Percentiles rank a stretch among this genome's conserved stretches.
Evolutionary conservation across 2,329 filamentous ascomycete species (phyloP).

Genomic region (Trichophyton benhamiae): DNA sequence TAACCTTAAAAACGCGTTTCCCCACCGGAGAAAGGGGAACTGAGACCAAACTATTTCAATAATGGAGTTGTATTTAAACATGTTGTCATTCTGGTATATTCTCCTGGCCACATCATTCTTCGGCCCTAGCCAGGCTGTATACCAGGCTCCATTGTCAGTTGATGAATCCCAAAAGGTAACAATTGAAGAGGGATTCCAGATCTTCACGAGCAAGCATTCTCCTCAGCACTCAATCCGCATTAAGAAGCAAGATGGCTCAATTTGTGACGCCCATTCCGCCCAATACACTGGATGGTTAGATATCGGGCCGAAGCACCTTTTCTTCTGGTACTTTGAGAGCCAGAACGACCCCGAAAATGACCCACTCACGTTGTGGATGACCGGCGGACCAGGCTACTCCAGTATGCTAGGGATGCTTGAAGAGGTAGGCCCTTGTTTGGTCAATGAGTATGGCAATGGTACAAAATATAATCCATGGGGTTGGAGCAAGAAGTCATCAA

Average conservation of each 20-base stretch:
- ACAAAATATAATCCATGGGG: conserved; percentile 22
- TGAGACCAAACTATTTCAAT: not conserved
- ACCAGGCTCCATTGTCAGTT: not conserved
- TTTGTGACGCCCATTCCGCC: conserved; percentile 13
- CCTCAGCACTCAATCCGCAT: conserved; percentile 13
- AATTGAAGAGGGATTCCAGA: not conserved
- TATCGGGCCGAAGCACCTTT: conserved; percentile 31
- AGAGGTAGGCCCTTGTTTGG: conserved; percentile 27
- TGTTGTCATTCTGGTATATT: not conserved
- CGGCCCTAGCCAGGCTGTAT: not conserved
- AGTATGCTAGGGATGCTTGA: conserved; percentile 27
- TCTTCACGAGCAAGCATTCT: conserved; percentile 8
- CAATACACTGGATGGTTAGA: conserved; percentile 15
- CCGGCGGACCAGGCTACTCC: conserved; percentile 28
- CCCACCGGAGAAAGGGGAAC: not conserved
- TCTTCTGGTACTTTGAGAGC: conserved; percentile 37
- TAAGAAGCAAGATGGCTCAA: conserved; percentile 12
- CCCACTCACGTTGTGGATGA: conserved; percentile 32
- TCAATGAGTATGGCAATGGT: not conserved
- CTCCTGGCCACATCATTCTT: not conserved
- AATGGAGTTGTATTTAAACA: not conserved
- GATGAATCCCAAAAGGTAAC: not conserved
- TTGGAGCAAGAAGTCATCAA: not conserved
- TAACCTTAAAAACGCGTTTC: not conserved
- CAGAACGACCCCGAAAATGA: conserved; percentile 26